Evolutionary conservation across 306 rosid species (phyloP), one percentile per base, ranked within the genome.

Genomic region (Fragaria vesca): DNA sequence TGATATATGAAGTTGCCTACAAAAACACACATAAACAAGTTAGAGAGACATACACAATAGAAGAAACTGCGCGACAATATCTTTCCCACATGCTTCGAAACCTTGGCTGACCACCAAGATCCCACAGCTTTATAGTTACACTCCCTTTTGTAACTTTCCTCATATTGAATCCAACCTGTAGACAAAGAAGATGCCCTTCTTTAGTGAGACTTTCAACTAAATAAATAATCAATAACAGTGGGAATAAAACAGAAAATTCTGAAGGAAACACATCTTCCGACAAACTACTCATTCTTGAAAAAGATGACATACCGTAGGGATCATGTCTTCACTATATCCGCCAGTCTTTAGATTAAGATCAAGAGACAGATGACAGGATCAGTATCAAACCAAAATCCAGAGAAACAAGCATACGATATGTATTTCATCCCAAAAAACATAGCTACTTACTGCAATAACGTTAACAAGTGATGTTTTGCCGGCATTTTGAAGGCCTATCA

Each of bases 31-130:
- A 61, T 21, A 16, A 4, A 24, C 45, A 16, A 40, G 8, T 6
- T 13, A 13, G 6, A 13, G 6, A 11, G 26, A 26, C 93, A 32
- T 86, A 89, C 92, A 89, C 92, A 58, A 89, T 86, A 15, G 82
- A 91, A 32, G 91, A 85, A 82, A 89, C 92, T 69, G 90, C 91
- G 34, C 88, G 93, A 74, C 91, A 91, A 76, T 91, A 89, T 91
- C 92, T 86, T 83, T 91, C 92, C 94, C 94, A 86, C 92, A 91
- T 88, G 34, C 90, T 89, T 63, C 91, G 87, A 79, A 89, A 91
- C 79, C 93, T 89, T 34, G 90, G 90, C 75, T 85, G 93, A 62
- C 93, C 92, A 73, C 97, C 93, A 58, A 91, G 92, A 84, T 89
- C 93, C 92, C 92, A 89, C 70, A 87, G 76, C 81, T 88, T 91